These are phyloP conservation scores for Neonectria ditissima DNA, from an alignment of 2,329 filamentous ascomycete genomes.

Conservation along the genomic window DNA sequence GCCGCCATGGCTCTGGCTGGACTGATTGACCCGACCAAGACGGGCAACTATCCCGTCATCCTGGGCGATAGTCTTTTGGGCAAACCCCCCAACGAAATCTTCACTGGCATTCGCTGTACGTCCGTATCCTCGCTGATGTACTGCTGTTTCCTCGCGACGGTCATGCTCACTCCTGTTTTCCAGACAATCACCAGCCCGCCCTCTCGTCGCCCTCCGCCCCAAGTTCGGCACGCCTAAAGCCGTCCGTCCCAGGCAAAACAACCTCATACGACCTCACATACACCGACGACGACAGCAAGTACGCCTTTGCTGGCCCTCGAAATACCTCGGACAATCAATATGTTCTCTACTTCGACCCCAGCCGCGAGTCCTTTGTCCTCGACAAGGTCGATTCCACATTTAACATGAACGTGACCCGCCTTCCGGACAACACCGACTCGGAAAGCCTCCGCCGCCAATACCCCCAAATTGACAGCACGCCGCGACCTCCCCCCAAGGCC, in stretches of 20 bases:
- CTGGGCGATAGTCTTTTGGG: constrained; percentile 72
- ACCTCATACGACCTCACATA: constrained; percentile 68
- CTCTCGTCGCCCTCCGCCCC: constrained; percentile 62
- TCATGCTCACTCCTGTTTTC: constrained; percentile 18
- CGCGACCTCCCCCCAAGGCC: constrained; percentile 32
- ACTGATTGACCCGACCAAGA: constrained; percentile 70
- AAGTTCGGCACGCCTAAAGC: constrained; percentile 64
- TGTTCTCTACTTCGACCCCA: constrained; percentile 80
- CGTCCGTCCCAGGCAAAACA: constrained; percentile 60
- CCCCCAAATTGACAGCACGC: constrained; percentile 67
- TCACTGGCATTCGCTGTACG: constrained; percentile 72
- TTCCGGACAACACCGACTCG: constrained; percentile 73
- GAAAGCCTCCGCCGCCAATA: constrained; percentile 74
- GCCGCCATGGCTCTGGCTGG: constrained; percentile 48
- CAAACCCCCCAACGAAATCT: constrained; percentile 67
- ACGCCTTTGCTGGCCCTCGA: constrained; percentile 71
- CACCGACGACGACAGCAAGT: constrained; percentile 66
- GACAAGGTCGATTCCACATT: constrained; percentile 86
- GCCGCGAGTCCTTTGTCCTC: constrained; percentile 80
- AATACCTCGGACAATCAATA: constrained; percentile 68
- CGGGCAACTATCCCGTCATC: constrained; percentile 72
- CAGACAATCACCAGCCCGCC: constrained; percentile 73
- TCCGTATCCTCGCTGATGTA: neutral
- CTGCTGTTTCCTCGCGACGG: neutral
- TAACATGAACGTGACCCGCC: constrained; percentile 84